Evolutionary conservation across 192 early-diverging fungal genomes (phyloP).

Genomic region (Endogone sp.): DNA sequence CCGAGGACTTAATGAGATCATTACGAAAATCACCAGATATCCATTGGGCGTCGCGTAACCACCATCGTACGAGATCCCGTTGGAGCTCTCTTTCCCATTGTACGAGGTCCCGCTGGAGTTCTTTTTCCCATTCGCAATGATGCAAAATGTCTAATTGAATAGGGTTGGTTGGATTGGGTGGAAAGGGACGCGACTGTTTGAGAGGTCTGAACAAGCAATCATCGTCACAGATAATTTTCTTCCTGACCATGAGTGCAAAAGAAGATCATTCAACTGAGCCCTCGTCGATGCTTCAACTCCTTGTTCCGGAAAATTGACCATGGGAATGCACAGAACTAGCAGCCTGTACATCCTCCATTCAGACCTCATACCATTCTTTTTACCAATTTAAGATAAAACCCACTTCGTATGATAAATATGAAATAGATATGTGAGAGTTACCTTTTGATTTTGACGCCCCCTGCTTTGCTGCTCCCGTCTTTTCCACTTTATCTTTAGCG

Average conservation of each 20-base stretch:
- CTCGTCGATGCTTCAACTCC: background rate
- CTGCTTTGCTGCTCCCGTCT: conserved; percentile 11
- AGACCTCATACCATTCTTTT: no score
- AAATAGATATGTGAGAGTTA: conserved; percentile 5
- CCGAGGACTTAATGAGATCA: background rate
- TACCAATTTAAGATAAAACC: background rate
- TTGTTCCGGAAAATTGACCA: background rate
- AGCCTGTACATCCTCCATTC: background rate
- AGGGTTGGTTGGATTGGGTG: background rate
- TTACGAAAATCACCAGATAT: background rate
- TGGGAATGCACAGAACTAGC: background rate
- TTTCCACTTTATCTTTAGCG: conserved; percentile 28
- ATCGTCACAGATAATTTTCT: background rate
- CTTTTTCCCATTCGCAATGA: background rate
- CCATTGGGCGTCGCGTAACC: background rate
- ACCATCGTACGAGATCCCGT: background rate
- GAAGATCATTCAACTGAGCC: background rate
- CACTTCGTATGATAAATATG: background rate
- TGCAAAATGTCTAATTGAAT: background rate
- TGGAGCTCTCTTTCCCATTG: no score
- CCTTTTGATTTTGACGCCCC: background rate
- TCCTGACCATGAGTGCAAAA: no score
- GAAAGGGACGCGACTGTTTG: background rate
- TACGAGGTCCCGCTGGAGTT: background rate
- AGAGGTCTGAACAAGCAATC: background rate